A percentile compares a stretch with the other conserved stretches of the same genome.
Evolutionary conservation across 2,329 filamentous ascomycete genomes (phyloP).

Genomic region (Trichoderma koningii): DNA sequence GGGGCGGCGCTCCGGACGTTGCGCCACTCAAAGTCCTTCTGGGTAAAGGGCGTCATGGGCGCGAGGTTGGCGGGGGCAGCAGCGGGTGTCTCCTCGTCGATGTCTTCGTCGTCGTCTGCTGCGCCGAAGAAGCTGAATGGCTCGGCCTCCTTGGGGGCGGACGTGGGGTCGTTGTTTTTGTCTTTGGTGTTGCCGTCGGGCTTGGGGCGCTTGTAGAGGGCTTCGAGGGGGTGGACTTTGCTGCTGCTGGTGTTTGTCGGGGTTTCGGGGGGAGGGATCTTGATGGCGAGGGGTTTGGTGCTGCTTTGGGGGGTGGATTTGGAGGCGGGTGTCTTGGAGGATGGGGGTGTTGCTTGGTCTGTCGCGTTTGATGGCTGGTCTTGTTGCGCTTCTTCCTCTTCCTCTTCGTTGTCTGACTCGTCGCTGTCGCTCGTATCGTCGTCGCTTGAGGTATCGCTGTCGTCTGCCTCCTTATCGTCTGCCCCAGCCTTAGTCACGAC

Average conservation of each 20-base stretch:
- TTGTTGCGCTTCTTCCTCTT: neutral
- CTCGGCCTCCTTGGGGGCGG: slow-evolving; percentile 49
- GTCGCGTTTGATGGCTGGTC: slow-evolving; percentile 22
- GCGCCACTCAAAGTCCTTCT: slow-evolving; percentile 74
- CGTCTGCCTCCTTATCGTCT: slow-evolving; percentile 8
- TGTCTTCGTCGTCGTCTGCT: slow-evolving; percentile 51
- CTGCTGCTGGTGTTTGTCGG: slow-evolving; percentile 44
- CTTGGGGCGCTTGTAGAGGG: slow-evolving; percentile 78
- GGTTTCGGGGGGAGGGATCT: slow-evolving; percentile 52
- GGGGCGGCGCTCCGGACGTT: slow-evolving; percentile 85
- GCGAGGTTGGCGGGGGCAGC: slow-evolving; percentile 38
- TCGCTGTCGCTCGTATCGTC: slow-evolving; percentile 26
- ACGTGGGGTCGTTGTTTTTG: slow-evolving; percentile 26
- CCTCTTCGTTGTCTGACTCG: slow-evolving; percentile 25
- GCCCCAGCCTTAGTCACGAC: slow-evolving; percentile 21
- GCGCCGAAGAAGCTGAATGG: slow-evolving; percentile 77
- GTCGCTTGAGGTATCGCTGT: slow-evolving; percentile 14
- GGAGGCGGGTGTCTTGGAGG: slow-evolving; percentile 38
- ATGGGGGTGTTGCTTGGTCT: slow-evolving; percentile 32
- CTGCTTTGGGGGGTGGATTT: slow-evolving; percentile 56
- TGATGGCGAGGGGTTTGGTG: slow-evolving; percentile 55
- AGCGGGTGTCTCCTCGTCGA: slow-evolving; percentile 43
- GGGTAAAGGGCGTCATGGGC: slow-evolving; percentile 82
- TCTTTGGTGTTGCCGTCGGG: slow-evolving; percentile 40
- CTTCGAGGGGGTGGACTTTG: slow-evolving; percentile 80